Base-by-base conservation (phyloP, 2,329 filamentous ascomycete species). In the Ceratocystis papillata region DNA sequence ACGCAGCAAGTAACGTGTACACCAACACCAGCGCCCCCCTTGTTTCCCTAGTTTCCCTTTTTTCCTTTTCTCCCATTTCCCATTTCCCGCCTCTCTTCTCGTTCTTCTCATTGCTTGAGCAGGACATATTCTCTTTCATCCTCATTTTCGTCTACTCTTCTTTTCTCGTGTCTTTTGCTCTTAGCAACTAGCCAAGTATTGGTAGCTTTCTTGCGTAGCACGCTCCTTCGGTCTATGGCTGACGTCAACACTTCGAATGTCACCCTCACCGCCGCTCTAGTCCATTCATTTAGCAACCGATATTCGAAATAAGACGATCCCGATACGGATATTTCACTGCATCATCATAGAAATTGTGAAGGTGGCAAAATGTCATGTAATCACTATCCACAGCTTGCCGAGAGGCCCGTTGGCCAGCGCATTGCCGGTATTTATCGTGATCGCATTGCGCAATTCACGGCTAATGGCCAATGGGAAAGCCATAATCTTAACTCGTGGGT, bases 371-470 rank as follows among this genome's bases (percentile, higher is more conserved):
- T 60, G 22, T 12, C 63, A n/a, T 22, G 20, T 6, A 46, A 37
- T n/a, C 30, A 33, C 69, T 84, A 83, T 69, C 81, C 81, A n/a
- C 69, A 78, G 67, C 79, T 78, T 69, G 81, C 79, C 37, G 73
- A 77, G 37, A 77, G 75, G 67, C 83, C 83, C 22, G 80, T 85
- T 64, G 90, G 90, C 69, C 88, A 94, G 76, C 85, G 88, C 74
- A 96, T 96, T 75, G 81, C 86, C 71, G 84, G 83, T 74, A 90
- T 96, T 76, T 95, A 96, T 78, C 87, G 86, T 72, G 86, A 90
- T 71, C 87, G 93, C 65, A 86, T 97, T 73, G 80, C 82, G 68
- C 87, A 89, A 72, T 96, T 96, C 77, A 91, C 89, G 68, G 83
- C 83, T 68, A 79, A 78, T 61, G 91, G 91, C 62, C 89, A 95